Evolutionary conservation across 768 basidiomycete species (phyloP).

Genomic region (Chlorophyllum brunneum): DNA sequence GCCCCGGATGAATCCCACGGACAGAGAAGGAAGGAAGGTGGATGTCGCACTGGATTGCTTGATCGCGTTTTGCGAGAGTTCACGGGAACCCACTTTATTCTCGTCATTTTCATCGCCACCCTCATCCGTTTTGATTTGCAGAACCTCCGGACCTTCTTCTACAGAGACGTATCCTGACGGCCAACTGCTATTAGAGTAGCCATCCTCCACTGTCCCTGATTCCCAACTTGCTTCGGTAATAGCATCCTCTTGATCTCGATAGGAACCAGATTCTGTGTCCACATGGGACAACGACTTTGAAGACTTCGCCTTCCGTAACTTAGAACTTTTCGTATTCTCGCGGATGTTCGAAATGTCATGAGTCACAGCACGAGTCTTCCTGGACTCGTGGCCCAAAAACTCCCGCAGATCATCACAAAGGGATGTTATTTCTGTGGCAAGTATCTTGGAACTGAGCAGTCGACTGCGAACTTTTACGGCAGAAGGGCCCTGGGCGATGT

Average conservation of each 20-base stretch:
- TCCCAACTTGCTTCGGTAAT: constrained; percentile 28
- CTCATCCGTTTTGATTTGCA: constrained; percentile 15
- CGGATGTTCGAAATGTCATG: constrained; percentile 15
- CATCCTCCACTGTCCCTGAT: constrained; percentile 31
- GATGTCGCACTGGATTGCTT: constrained; percentile 19
- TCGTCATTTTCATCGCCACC: constrained; percentile 14
- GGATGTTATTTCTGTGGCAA: constrained; percentile 53
- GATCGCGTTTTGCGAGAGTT: constrained; percentile 1
- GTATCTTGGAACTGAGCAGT: constrained; percentile 71
- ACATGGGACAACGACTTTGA: constrained; percentile 12
- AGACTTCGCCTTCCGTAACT: neutral
- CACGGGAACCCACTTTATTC: constrained; percentile 13
- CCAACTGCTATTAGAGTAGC: constrained; percentile 28
- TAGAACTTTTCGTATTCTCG: neutral
- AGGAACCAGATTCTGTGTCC: constrained; percentile 16
- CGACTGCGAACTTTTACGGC: constrained; percentile 64
- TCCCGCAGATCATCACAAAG: constrained; percentile 48
- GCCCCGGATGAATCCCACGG: constrained; percentile 77
- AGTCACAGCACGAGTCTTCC: constrained; percentile 12
- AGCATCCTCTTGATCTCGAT: constrained; percentile 16
- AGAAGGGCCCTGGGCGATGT: constrained; percentile 36
- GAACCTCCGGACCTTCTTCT: constrained; percentile 26
- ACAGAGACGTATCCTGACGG: constrained; percentile 51
- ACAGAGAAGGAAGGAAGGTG: constrained; percentile 81
- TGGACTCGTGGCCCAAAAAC: constrained; percentile 27